Evolutionary conservation across 2,329 filamentous ascomycete genomes (phyloP).

Genomic region (Pezicula radicicola): DNA sequence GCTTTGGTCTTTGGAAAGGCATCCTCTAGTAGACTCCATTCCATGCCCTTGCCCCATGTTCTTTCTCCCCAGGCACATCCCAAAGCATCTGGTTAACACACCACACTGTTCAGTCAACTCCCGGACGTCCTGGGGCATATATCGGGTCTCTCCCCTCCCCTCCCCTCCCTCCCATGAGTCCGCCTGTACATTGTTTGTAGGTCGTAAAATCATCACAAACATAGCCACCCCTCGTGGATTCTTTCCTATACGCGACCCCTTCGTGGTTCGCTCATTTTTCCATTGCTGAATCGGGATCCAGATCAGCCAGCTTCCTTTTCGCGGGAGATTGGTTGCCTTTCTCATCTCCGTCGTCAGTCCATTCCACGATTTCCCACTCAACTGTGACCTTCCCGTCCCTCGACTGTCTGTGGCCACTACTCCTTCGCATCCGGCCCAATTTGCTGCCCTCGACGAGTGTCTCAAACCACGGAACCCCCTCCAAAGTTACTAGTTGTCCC

Average conservation of each 20-base stretch:
- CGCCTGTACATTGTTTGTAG: neutral
- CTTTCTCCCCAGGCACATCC: no score
- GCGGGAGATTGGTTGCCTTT: conserved; percentile 32
- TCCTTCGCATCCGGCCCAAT: conserved; percentile 64
- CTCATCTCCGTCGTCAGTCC: conserved; percentile 45
- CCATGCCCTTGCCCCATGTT: no score
- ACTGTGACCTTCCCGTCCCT: conserved; percentile 64
- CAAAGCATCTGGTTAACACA: no score
- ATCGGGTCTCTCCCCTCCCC: no score
- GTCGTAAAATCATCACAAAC: neutral
- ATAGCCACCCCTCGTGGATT: neutral
- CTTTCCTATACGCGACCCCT: conserved; percentile 1
- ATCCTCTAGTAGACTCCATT: no score
- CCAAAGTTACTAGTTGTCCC: conserved; percentile 26
- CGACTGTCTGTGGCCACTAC: conserved; percentile 51
- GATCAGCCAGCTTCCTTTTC: conserved; percentile 51
- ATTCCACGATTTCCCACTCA: conserved; percentile 85
- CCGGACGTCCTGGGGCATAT: no score
- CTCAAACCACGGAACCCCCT: conserved; percentile 81
- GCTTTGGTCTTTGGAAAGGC: no score
- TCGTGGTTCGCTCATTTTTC: conserved; percentile 6
- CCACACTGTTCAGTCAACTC: no score
- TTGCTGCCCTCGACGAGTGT: conserved; percentile 73
- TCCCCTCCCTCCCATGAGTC: no score
- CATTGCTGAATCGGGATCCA: conserved; percentile 12